A percentile compares a stretch with the other conserved stretches of the same genome.
phyloP scores from a whole-genome alignment of 306 rosid species.

The Vigna nakashimae region DNA sequence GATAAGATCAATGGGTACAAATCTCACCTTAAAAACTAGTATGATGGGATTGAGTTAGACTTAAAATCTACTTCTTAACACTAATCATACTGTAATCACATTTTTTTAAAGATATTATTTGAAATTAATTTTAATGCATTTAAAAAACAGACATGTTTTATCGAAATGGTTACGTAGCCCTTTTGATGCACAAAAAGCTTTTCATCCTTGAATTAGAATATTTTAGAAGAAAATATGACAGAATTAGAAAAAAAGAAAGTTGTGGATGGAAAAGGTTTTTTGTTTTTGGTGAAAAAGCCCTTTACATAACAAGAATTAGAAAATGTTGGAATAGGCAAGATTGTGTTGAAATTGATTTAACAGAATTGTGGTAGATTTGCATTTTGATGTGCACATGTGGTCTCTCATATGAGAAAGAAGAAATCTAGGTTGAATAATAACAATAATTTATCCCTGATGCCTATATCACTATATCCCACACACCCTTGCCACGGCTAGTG shows the following conservation, averaged over 20 bases:
- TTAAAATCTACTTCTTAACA: too few species aligned
- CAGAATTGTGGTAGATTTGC: conserved; percentile 25
- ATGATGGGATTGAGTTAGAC: too few species aligned
- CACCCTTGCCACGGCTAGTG: conserved; percentile 19
- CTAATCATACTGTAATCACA: too few species aligned
- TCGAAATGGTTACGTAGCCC: not conserved
- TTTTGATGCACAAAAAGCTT: not conserved
- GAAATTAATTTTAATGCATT: not conserved
- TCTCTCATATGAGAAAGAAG: conserved; percentile 22
- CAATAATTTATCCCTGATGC: not conserved
- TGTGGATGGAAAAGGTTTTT: not conserved
- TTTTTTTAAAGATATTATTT: not conserved
- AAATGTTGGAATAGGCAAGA: not conserved
- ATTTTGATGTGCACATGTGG: conserved; percentile 20
- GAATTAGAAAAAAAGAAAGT: not conserved
- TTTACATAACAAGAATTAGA: conserved; percentile 15
- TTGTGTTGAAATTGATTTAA: conserved; percentile 29
- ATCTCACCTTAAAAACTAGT: too few species aligned
- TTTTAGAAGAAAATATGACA: not conserved
- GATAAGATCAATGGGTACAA: too few species aligned
- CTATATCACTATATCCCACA: not conserved
- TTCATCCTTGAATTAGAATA: not conserved
- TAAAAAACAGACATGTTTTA: not conserved
- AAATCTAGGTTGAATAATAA: conserved; percentile 21
- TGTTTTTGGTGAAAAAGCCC: not conserved